Base-by-base conservation (phyloP, 148 eudicot genomes). In the Amaranthus palmeri region DNA sequence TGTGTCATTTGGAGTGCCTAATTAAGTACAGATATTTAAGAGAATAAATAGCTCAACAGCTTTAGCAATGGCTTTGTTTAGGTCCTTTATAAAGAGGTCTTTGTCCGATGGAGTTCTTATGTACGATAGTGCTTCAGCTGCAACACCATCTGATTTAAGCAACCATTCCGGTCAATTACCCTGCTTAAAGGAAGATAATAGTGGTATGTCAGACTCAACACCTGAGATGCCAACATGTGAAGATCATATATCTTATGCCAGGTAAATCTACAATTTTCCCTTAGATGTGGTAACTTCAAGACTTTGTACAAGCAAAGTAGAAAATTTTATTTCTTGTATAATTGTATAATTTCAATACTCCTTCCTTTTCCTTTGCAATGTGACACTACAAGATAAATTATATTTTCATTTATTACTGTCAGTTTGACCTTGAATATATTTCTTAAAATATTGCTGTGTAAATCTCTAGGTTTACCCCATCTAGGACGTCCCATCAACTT, bases 41-140 rank as follows among this genome's bases (percentile, higher is more conserved):
- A 7, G 53, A 14, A 48, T 68, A n/a, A 36, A 47, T 4, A 0
- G 50, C 43, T 42, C 10, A 50, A 43, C 47, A 40, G 61, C 46
- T 45, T 61, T 72, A 45, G 58, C 18, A 40, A 36, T 58, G 36
- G 36, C 65, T 74, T 15, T 72, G 56, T 73, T 41, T 82, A 96
- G 99, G 87, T 81, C 89, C 13, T 74, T 79, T 47, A 67, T 96
- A 60, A 96, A 85, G 80, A 88, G 97, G 77, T 96, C 99, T 6
- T 69, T 90, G 63, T 96, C 99, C 4, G 99, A 92, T 72, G 98
- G 97, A 44, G 85, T 92, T 74, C 85, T 95, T 67, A 71, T 85
- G 47, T 81, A 80, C 73, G 96, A 90, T 63, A 82, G 82, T 67
- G 69, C 74, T 77, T 81, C 90, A 15, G 77, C 91, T 60, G 78